A percentile compares a stretch with the other conserved stretches of the same genome.
Evolutionary conservation across 2,329 filamentous ascomycete genomes (phyloP).

Genomic region (Exophiala bonariae): DNA sequence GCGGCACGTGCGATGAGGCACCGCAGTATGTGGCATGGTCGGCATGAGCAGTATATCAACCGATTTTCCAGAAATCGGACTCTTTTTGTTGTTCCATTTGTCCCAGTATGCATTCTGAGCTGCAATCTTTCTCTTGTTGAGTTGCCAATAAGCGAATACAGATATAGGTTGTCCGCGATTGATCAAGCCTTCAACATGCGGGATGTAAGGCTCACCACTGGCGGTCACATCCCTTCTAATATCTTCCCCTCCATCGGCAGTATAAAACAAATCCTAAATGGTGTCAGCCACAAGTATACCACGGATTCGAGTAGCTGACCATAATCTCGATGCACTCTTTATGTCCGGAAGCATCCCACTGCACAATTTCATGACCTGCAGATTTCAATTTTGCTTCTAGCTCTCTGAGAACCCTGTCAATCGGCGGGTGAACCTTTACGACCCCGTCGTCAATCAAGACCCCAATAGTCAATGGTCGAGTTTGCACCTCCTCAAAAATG

Average conservation of each 20-base stretch:
- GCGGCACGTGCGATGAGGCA: slow-evolving; percentile 33
- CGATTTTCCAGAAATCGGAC: slow-evolving; percentile 41
- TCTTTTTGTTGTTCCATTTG: slow-evolving; percentile 55
- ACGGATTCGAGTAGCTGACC: slow-evolving; percentile 46
- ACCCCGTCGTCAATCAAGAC: slow-evolving; percentile 25
- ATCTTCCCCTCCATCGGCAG: slow-evolving; percentile 64
- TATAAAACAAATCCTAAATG: slow-evolving; percentile 60
- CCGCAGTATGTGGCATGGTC: slow-evolving; percentile 55
- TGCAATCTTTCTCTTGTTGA: slow-evolving; percentile 59
- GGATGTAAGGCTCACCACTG: slow-evolving; percentile 61
- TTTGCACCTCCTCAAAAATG: slow-evolving; percentile 46
- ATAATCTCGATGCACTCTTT: slow-evolving; percentile 23
- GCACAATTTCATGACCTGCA: slow-evolving; percentile 53
- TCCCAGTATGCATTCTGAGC: slow-evolving; percentile 59
- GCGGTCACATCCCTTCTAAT: slow-evolving; percentile 54
- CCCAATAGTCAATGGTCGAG: slow-evolving; percentile 34
- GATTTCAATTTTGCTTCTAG: slow-evolving; percentile 36
- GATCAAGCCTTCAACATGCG: slow-evolving; percentile 59
- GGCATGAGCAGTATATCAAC: slow-evolving; percentile 61
- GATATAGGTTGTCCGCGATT: slow-evolving; percentile 56
- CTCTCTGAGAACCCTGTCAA: slow-evolving; percentile 18
- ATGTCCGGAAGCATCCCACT: slow-evolving; percentile 23
- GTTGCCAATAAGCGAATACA: slow-evolving; percentile 67
- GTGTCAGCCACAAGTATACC: not conserved
- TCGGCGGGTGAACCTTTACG: slow-evolving; percentile 27